Base-by-base conservation (phyloP, 2,329 filamentous ascomycete genomes). In the Aureobasidium sp. region DNA sequence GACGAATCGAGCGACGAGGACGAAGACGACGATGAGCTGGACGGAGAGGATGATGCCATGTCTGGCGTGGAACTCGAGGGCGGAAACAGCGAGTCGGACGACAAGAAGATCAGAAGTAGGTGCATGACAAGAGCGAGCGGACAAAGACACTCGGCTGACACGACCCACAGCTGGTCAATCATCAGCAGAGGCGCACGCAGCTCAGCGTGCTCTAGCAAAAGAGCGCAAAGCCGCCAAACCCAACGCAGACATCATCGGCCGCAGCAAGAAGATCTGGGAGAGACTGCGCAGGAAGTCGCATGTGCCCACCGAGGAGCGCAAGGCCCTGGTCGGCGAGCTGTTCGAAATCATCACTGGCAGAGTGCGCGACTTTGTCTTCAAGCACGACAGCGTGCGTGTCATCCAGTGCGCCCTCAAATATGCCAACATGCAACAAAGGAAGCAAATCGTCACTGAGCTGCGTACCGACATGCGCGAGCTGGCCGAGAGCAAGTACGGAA, bases 381-480 rank as follows among this genome's bases (percentile, higher is more conserved):
- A 99, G 83, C 94, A 99, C 75, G 94, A 99, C 73, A 90, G 91
- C 39, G 93, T 96, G n/a, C 85, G 94, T 68, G 91, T 96, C 45
- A 89, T 99, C 29, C 94, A 99, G 78, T 97, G 92, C 14, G 94
- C 93, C 41, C 85, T 99, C 77, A 99, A 99, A 76, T 99, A 99
- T 76, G 89, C 91, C 52, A 95, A 88, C 49, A 81, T 86, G 61
- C 87, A 89, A 64, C 92, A 97, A 77, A 84, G 90, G 71, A 90
- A 87, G 75, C 85, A 87, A 78, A 97, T 99, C 70, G 91, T 92
- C 9, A 81, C 80, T 63, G 94, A 99, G 75, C 82, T 99, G 62
- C 86, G 89, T 75, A 91, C 92, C 20, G 87, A 88, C 67, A 96
- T 95, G 74, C 84, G 86, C 47, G 84, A 89, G 68, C 79, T 99